Evolutionary conservation across 768 basidiomycete species (phyloP).

Genomic region (Phanerochaete sordida): DNA sequence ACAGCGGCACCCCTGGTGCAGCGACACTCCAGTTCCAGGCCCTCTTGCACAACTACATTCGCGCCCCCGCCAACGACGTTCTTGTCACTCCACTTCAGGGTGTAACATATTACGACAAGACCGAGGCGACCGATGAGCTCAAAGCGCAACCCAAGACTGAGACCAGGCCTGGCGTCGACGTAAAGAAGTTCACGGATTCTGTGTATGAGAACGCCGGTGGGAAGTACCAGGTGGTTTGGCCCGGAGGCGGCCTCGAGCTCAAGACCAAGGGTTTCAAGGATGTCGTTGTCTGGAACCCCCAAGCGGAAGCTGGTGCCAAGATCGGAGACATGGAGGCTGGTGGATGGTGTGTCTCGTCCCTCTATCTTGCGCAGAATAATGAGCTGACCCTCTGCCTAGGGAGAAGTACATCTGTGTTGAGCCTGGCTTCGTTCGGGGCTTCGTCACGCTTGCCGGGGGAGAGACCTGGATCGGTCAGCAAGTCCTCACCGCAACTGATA

Average conservation of each 20-base stretch:
- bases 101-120: conserved; percentile 78
- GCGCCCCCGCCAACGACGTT: conserved; percentile 56
- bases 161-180: conserved; percentile 59
- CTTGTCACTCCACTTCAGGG: conserved; percentile 62
- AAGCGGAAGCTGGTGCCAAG: conserved; percentile 58
- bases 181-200: conserved; percentile 64
- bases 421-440: conserved; percentile 81
- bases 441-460: conserved; percentile 57
- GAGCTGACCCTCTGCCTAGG: conserved; percentile 37
- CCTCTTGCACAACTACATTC: conserved; percentile 88
- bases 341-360: conserved; percentile 65
- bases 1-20: conserved; percentile 47
- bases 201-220: conserved; percentile 67
- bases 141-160: conserved; percentile 52
- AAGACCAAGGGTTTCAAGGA: conserved; percentile 60
- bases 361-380: not conserved
- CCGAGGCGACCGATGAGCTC: conserved; percentile 50
- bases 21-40: conserved; percentile 82
- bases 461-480: conserved; percentile 79
- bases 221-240: conserved; percentile 59
- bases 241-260: conserved; percentile 51
- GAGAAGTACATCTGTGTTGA: conserved; percentile 87
- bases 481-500: conserved; percentile 42
- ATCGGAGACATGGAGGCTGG: conserved; percentile 88
- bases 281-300: conserved; percentile 96